Evolutionary conservation across 2,329 filamentous ascomycete species (phyloP).

Genomic region (Trichophyton simii): DNA sequence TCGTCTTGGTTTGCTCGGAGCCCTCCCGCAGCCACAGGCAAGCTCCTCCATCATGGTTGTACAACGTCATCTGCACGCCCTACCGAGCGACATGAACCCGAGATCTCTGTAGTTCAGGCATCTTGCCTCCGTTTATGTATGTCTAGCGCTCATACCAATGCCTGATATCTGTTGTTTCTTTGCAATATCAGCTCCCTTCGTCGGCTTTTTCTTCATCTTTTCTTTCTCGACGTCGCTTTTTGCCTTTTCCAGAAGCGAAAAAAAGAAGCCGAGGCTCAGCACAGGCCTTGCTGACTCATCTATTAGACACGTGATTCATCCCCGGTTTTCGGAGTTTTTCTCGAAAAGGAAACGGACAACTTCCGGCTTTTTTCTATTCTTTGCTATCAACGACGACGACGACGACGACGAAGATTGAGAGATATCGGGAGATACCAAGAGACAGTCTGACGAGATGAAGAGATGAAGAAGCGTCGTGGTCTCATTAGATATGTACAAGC

Average conservation of each 20-base stretch:
- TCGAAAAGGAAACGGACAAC: neutral
- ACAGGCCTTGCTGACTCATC: neutral
- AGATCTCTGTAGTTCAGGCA: neutral
- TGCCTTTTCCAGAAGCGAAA: neutral
- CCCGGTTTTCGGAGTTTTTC: neutral
- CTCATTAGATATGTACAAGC: neutral
- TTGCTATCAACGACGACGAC: too few relatives aligned
- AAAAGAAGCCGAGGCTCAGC: constrained; percentile 3
- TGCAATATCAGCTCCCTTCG: neutral
- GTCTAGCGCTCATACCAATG: neutral
- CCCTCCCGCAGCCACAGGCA: neutral
- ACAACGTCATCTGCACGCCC: neutral
- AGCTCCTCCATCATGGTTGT: neutral
- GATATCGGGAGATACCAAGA: neutral
- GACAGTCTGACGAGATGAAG: neutral
- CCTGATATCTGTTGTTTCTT: neutral
- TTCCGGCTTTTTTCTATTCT: neutral
- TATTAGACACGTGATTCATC: neutral
- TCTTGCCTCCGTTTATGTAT: neutral
- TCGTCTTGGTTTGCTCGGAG: neutral
- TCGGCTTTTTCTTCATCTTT: neutral
- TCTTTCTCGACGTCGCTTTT: neutral
- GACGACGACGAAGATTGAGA: too few relatives aligned
- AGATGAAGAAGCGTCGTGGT: neutral
- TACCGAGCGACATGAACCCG: neutral